Evolutionary conservation across 2,329 filamentous ascomycete genomes (phyloP).

Genomic region (Exophiala bonariae): DNA sequence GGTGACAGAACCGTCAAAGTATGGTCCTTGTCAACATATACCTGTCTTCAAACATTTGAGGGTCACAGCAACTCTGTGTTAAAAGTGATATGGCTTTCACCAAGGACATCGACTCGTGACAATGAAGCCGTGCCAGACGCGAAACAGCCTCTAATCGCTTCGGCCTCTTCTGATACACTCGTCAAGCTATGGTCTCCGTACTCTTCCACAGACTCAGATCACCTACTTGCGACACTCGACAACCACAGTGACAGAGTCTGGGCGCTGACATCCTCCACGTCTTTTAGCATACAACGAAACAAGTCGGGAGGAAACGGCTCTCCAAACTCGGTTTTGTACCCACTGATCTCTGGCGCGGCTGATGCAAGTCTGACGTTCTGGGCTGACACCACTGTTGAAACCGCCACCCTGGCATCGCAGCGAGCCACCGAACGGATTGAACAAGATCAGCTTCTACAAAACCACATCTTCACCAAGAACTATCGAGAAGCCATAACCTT

Average conservation of each 20-base stretch:
- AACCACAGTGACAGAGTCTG: conserved; percentile 97
- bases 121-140: conserved; percentile 35
- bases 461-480: conserved; percentile 82
- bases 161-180: conserved; percentile 87
- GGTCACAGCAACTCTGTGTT: conserved; percentile 94
- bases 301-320: conserved; percentile 21
- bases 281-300: conserved; percentile 34
- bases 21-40: conserved; percentile 91
- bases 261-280: conserved; percentile 68
- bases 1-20: conserved; percentile 96
- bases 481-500: conserved; percentile 92
- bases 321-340: conserved; percentile 51
- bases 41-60: conserved; percentile 89
- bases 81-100: conserved; percentile 84
- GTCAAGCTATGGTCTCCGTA: conserved; percentile 96
- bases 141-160: conserved; percentile 59
- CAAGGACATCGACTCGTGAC: conserved; percentile 39
- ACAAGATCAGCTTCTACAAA: conserved; percentile 90
- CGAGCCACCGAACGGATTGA: conserved; percentile 80
- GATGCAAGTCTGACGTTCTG: conserved; percentile 95
- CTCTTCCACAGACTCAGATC: conserved; percentile 53
- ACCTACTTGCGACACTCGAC: conserved; percentile 85
- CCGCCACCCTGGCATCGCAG: conserved; percentile 70
- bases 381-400: conserved; percentile 84
- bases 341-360: conserved; percentile 84